A percentile compares a stretch with the other conserved stretches of the same genome.
Conservation (phyloP, 371 early-diverging fungal genomes). For the Mucor saturninus region DNA sequence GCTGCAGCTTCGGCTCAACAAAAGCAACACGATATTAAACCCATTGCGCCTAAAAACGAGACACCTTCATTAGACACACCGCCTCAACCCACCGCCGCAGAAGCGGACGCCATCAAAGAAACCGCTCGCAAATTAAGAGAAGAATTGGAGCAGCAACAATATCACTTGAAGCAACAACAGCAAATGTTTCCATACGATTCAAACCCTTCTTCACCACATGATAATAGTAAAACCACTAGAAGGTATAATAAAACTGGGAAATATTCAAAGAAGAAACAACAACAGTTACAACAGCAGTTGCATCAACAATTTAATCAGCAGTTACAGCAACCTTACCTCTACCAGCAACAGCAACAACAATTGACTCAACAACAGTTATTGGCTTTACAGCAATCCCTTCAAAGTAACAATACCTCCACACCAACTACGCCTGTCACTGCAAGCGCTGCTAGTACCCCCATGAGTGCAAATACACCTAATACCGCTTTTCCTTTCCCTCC, state of each 20-base stretch:
- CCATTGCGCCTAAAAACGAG: slow-evolving; percentile 41
- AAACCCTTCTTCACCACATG: slow-evolving; percentile 10
- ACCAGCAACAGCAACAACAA: slow-evolving; percentile 34
- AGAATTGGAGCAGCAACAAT: slow-evolving; percentile 40
- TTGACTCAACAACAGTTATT: slow-evolving; percentile 38
- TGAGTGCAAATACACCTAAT: not conserved
- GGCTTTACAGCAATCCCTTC: slow-evolving; percentile 38
- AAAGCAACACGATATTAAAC: slow-evolving; percentile 26
- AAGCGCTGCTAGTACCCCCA: slow-evolving; percentile 8
- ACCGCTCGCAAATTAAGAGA: slow-evolving; percentile 45
- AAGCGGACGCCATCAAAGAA: slow-evolving; percentile 44
- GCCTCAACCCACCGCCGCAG: slow-evolving; percentile 37
- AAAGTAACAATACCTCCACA: slow-evolving; percentile 16
- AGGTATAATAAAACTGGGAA: slow-evolving; percentile 69
- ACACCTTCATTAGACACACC: slow-evolving; percentile 34
- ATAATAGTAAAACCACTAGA: slow-evolving; percentile 55
- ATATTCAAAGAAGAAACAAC: slow-evolving; percentile 64
- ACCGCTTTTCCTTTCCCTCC: slow-evolving; percentile 11
- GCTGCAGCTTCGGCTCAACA: slow-evolving; percentile 44
- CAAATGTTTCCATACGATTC: slow-evolving; percentile 14
- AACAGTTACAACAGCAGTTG: slow-evolving; percentile 29
- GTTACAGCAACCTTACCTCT: slow-evolving; percentile 30
- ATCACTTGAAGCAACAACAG: slow-evolving; percentile 22
- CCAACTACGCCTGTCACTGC: slow-evolving; percentile 8
- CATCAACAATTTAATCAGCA: slow-evolving; percentile 30